Evolutionary conservation across 257 asterid species (phyloP), one percentile per base, ranked within the genome.

Genomic region (Vinca minor): DNA sequence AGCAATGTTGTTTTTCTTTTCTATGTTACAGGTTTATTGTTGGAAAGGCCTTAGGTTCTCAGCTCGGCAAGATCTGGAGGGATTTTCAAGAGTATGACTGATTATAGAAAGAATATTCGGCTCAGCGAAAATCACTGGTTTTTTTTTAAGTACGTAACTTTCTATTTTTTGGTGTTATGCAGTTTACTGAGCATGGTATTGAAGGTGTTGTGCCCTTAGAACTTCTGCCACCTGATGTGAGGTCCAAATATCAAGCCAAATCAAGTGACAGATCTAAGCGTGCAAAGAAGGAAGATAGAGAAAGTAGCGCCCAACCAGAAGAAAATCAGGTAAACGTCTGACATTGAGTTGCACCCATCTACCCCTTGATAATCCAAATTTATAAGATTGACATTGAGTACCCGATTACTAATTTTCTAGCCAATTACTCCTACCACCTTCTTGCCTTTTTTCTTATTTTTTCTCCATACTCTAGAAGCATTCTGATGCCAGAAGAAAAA

Each of bases 1-100:
- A 21, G 42, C 8, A 39, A 23, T 29, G 4, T 32, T 69, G 4
- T 52, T 45, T 64, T 42, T 3, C 47, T 20, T 9, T 28, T 21
- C 45, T 25, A 12, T 45, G 46, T 58, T 80, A 57, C 76, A 89
- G 98, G 98, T 92, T 47, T 92, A 89, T 78, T 92, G 97, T 79
- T 92, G 98, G 98, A 92, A 92, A 85, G 97, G 96, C 69, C 77
- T 92, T 54, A 84, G 97, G 79, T 92, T 92, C 75, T 89, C 98
- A 62, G 96, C 98, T 61, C 84, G 98, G 47, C 98, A 89, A 78
- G 98, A 92, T 79, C 75, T 92, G 81, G 98, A 92, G 80, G 96
- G 96, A 38, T 92, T 89, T 80, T 92, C 98, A 55, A 78, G 85
- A 77, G 98, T 92, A 80, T 5, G 95, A 41, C 2, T 67, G 50